These are phyloP conservation scores for Suhomyces chickasaworum DNA, from an alignment of 1,139 yeast species.

Conservation along the genomic window DNA sequence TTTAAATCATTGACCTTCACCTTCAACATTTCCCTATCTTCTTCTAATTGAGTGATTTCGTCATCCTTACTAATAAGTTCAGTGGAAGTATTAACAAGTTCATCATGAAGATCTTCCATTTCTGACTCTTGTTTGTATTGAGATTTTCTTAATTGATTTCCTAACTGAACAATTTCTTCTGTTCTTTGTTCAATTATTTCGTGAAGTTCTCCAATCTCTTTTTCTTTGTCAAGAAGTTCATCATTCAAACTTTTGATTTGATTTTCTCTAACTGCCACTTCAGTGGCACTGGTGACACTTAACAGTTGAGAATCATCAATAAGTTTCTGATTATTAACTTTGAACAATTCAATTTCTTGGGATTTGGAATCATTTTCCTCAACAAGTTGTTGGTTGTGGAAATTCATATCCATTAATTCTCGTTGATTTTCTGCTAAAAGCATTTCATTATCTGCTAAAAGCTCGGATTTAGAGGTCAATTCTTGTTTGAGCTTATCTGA, in stretches of 20 bases:
- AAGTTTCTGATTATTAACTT: conserved; percentile 1
- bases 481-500: conserved; percentile 3
- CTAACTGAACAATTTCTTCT: conserved; percentile 14
- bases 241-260: neutral
- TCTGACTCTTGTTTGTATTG: conserved; percentile 11
- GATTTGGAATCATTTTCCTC: neutral
- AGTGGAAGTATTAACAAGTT: conserved; percentile 10
- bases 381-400: neutral
- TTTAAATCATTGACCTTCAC: conserved; percentile 15
- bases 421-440: neutral
- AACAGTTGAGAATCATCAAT: conserved; percentile 5
- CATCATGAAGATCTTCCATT: conserved; percentile 15
- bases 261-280: conserved; percentile 3
- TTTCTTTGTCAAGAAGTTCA: neutral
- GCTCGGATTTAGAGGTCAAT: neutral
- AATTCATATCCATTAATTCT: neutral
- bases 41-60: conserved; percentile 9
- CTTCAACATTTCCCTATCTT: conserved; percentile 10
- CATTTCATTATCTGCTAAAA: neutral
- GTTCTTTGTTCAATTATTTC: conserved; percentile 14
- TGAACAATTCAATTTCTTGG: neutral
- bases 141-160: conserved; percentile 11
- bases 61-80: conserved; percentile 11
- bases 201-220: conserved; percentile 5
- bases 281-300: conserved; percentile 6